phyloP scores from a whole-genome alignment of 139 green algal species.

The Chlorella sp. region DNA sequence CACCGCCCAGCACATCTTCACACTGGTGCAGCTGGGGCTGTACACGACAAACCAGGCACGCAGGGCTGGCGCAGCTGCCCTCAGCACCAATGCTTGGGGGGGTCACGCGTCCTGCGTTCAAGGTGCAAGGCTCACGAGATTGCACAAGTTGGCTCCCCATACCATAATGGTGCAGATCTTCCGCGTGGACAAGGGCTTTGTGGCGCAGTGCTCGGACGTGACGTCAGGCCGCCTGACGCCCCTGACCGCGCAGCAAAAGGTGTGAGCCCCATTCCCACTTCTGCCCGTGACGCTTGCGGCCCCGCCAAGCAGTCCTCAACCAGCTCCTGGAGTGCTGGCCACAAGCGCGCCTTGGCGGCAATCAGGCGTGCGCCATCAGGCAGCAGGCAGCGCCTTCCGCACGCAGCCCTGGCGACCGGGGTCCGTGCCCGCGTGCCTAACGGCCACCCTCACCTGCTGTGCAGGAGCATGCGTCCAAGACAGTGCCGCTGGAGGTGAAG shows the following conservation, averaged over 20 bases:
- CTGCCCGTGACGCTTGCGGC: background rate
- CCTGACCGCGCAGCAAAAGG: conserved; percentile 52
- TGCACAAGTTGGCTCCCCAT: background rate
- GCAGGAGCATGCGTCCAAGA: conserved; percentile 51
- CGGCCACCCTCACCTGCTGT: background rate
- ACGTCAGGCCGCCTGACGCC: conserved; percentile 34
- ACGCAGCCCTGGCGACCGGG: background rate
- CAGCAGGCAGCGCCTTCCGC: no score
- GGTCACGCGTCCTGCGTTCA: background rate
- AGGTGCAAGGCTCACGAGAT: background rate
- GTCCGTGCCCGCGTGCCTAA: background rate
- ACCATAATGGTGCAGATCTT: conserved; percentile 13
- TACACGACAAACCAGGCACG: conserved; percentile 85
- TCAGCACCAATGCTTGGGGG: background rate
- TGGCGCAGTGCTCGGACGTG: conserved; percentile 64
- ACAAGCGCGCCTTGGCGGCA: no score
- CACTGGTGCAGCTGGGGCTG: conserved; percentile 53
- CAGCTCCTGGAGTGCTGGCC: no score
- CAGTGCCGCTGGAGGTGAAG: conserved; percentile 73
- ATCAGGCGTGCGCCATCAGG: no score
- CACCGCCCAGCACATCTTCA: conserved; percentile 74
- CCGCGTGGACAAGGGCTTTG: conserved; percentile 82
- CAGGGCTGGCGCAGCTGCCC: background rate
- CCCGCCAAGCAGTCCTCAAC: background rate
- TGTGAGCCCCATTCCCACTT: background rate